Conservation (phyloP, 108 stramenopile species). For the Bacterosira constricta region DNA sequence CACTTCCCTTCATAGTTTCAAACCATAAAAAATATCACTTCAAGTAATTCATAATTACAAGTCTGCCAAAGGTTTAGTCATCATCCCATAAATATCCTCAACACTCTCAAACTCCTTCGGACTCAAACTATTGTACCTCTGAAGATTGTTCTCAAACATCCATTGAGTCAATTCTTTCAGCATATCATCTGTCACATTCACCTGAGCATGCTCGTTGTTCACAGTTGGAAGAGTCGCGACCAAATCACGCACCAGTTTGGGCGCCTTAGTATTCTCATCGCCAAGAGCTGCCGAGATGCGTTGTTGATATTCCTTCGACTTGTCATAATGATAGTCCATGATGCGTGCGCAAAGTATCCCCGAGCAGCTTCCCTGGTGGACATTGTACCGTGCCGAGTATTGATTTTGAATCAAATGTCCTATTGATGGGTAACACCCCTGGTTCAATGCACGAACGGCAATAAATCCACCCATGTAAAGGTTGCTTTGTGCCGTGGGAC, state of each 20-base stretch:
- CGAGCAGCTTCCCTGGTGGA: constrained; percentile 43
- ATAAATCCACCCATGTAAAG: constrained; percentile 34
- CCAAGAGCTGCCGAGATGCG: constrained; percentile 22
- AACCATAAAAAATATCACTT: too few species aligned
- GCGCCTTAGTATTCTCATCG: constrained; percentile 2
- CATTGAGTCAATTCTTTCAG: constrained; percentile 26
- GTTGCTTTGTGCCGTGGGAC: constrained; percentile 1
- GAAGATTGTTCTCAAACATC: constrained; percentile 24
- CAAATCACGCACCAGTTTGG: constrained; percentile 12
- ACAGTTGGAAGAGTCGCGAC: constrained; percentile 29
- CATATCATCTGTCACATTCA: constrained; percentile 18
- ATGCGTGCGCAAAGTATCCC: constrained; percentile 36
- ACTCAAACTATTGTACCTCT: constrained; percentile 23
- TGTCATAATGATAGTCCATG: constrained; percentile 25
- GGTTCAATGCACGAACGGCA: constrained; percentile 24
- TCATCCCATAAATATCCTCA: constrained; percentile 33
- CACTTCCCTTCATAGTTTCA: too few species aligned
- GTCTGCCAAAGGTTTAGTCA: constrained; percentile 23
- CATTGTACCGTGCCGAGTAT: constrained; percentile 36
- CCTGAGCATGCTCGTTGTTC: constrained; percentile 27
- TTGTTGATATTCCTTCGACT: constrained; percentile 12
- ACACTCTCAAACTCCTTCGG: constrained; percentile 32
- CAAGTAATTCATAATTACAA: constrained; percentile 27
- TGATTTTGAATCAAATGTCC: constrained; percentile 46
- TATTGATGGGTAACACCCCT: constrained; percentile 36